Conservation (phyloP, 202 grass and related monocot genomes). For the Brachypodium distachyon region DNA sequence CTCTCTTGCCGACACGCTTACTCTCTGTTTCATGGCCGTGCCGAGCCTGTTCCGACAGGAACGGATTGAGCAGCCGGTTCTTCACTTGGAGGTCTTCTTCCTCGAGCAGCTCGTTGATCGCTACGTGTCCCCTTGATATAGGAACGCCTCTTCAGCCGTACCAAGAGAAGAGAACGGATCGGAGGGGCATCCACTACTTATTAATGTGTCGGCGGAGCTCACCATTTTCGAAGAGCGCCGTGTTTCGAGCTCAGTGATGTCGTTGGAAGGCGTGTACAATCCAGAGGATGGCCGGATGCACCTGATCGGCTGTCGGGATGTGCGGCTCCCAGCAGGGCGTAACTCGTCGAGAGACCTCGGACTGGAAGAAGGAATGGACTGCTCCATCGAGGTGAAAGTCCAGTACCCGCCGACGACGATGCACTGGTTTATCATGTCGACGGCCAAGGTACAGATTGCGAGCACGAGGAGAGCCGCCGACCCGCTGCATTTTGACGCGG, state of each 20-base stretch:
- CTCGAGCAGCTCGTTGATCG: conserved; percentile 45
- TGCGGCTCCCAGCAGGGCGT: conserved; percentile 1
- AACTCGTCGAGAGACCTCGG: conserved; percentile 26
- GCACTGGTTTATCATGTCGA: conserved; percentile 32
- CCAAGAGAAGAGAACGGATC: too few relatives aligned
- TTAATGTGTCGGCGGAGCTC: conserved; percentile 71
- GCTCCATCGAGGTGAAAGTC: conserved; percentile 43
- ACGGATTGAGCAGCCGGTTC: conserved; percentile 26
- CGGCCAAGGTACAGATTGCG: conserved; percentile 32
- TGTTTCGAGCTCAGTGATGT: conserved; percentile 18
- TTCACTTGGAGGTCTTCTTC: conserved; percentile 58
- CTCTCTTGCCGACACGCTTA: conserved; percentile 51
- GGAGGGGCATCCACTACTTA: neutral
- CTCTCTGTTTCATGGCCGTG: conserved; percentile 26
- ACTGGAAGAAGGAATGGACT: conserved; percentile 45
- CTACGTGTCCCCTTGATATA: neutral
- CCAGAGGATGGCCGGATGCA: conserved; percentile 65
- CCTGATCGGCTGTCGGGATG: conserved; percentile 58
- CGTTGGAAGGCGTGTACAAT: conserved; percentile 79
- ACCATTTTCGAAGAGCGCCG: conserved; percentile 22
- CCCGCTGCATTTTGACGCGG: conserved; percentile 32
- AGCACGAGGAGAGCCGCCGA: conserved; percentile 36
- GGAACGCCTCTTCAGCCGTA: too few relatives aligned
- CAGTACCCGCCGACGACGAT: conserved; percentile 46
- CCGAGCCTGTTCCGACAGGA: conserved; percentile 17